Conservation (phyloP, 306 rosid genomes). For the Prunus salicina region DNA sequence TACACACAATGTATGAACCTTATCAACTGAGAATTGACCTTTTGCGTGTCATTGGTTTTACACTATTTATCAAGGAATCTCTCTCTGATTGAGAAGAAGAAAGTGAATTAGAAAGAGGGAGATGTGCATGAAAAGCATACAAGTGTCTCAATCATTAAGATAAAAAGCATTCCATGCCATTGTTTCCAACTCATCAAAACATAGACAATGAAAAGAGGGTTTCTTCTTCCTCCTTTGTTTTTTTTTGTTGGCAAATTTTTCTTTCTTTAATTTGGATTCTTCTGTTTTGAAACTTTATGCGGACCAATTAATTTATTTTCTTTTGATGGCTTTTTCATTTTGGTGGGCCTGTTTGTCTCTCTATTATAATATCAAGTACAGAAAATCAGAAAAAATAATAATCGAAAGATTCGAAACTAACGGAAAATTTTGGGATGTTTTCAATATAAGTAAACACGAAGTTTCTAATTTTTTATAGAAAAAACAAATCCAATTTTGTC, state of each 20-base stretch:
- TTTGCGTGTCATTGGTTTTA: not conserved
- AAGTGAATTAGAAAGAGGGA: not conserved
- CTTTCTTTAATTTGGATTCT: not conserved
- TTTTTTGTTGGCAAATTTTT: not conserved
- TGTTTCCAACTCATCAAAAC: constrained; percentile 22
- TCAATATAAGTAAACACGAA: no score
- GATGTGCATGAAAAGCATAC: constrained; percentile 17
- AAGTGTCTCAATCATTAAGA: constrained; percentile 10
- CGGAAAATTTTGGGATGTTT: no score
- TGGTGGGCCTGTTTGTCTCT: not conserved
- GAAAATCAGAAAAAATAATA: not conserved
- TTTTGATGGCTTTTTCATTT: not conserved
- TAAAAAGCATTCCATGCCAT: constrained; percentile 6
- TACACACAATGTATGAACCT: no score
- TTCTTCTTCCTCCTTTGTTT: not conserved
- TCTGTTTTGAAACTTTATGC: not conserved
- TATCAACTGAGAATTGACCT: no score
- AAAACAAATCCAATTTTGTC: no score
- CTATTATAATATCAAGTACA: not conserved
- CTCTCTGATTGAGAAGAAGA: not conserved
- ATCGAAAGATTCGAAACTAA: no score
- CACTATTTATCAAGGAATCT: not conserved
- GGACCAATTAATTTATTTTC: not conserved
- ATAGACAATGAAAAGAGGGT: not conserved
- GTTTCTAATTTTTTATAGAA: no score